phyloP scores from a whole-genome alignment of 2,329 filamentous ascomycete genomes.

The Orbilia brochopaga region DNA sequence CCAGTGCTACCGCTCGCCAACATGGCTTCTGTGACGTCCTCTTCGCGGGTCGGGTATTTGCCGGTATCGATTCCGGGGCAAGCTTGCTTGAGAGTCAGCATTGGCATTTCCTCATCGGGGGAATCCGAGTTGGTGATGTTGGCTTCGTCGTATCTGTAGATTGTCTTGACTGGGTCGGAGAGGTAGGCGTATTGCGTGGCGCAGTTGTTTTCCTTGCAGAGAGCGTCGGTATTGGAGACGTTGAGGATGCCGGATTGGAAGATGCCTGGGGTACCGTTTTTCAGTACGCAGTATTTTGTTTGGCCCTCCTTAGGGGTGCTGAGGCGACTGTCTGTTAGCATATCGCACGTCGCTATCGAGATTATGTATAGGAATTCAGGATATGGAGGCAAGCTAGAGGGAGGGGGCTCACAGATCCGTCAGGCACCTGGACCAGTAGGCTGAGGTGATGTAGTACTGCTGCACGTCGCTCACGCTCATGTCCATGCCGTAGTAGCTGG shows the following conservation, averaged over 20 bases:
- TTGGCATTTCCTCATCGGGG: conserved; percentile 11
- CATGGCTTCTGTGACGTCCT: conserved; percentile 15
- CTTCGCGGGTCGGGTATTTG: conserved; percentile 15
- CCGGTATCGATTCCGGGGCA: conserved; percentile 38
- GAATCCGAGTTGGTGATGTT: not conserved
- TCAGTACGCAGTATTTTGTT: conserved; percentile 32
- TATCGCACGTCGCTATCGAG: not conserved
- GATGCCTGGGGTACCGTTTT: not conserved
- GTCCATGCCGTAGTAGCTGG: conserved; percentile 14
- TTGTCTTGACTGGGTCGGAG: conserved; percentile 25
- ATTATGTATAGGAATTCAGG: not conserved
- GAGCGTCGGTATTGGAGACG: conserved; percentile 16
- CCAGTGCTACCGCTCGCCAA: conserved; percentile 7
- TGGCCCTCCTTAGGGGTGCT: not conserved
- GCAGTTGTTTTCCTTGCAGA: conserved; percentile 31
- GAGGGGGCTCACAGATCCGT: conserved; percentile 11
- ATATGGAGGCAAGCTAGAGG: not conserved
- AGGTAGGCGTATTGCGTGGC: conserved; percentile 29
- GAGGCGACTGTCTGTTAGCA: too few species aligned
- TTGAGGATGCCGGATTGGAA: conserved; percentile 15
- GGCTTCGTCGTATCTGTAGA: conserved; percentile 27
- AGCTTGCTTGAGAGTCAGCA: conserved; percentile 20
- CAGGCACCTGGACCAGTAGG: conserved; percentile 29
- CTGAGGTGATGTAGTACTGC: conserved; percentile 32
- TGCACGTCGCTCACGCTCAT: conserved; percentile 7